Conservation (phyloP, 495 filamentous ascomycete species). For the Penicillium argentinense region DNA sequence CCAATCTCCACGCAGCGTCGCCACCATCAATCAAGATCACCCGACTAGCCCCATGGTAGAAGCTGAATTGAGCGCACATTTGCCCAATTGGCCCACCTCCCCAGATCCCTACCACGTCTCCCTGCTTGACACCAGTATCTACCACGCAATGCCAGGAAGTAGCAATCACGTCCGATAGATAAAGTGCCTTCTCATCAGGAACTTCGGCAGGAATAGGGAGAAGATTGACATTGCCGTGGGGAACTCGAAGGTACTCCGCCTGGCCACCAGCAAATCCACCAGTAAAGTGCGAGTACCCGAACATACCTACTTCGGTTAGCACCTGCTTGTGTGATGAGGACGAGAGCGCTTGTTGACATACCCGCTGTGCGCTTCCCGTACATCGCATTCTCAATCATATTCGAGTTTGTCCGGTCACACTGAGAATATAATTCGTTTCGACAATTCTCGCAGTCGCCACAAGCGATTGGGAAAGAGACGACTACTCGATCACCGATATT, state of each 20-base stretch:
- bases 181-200: conserved; percentile 85
- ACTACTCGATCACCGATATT: conserved; percentile 77
- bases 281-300: conserved; percentile 64
- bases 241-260: conserved; percentile 84
- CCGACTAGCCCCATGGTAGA: conserved; percentile 68
- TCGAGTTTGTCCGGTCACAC: conserved; percentile 78
- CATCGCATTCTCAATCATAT: conserved; percentile 66
- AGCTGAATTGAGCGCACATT: conserved; percentile 72
- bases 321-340: not conserved
- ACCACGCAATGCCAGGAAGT: conserved; percentile 83
- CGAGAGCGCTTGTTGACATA: conserved; percentile 30
- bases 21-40: conserved; percentile 83
- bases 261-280: conserved; percentile 90
- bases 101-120: conserved; percentile 45
- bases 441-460: conserved; percentile 71
- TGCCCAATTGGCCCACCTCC: conserved; percentile 75
- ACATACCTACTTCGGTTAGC: conserved; percentile 35
- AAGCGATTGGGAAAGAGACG: conserved; percentile 81
- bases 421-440: conserved; percentile 70
- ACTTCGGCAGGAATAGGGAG: conserved; percentile 77
- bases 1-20: conserved; percentile 59
- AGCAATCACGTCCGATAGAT: conserved; percentile 74
- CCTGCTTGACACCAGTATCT: conserved; percentile 72
- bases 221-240: conserved; percentile 79
- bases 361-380: conserved; percentile 73